Percentiles rank a stretch among this genome's conserved stretches.
These are phyloP conservation scores for Globisporangium camurandrum DNA, from an alignment of 352 stramenopile species.

Conservation along the genomic window DNA sequence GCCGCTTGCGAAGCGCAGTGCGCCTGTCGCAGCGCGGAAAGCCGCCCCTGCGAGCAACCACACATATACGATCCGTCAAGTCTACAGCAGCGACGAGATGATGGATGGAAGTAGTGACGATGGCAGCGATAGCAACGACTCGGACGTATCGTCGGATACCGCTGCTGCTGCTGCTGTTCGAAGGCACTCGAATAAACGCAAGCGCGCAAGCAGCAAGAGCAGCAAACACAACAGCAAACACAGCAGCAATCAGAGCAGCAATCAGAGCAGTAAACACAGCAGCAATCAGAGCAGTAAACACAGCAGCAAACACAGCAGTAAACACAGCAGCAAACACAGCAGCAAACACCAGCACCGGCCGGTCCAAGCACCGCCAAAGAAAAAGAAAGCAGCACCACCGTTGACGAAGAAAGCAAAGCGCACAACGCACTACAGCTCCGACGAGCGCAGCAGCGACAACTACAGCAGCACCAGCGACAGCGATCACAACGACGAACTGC, in stretches of 20 bases:
- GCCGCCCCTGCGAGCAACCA: constrained; percentile 7
- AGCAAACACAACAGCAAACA: neutral
- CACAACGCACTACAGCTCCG: neutral
- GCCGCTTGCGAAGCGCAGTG: neutral
- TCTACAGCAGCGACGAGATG: constrained; percentile 7
- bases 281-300: neutral
- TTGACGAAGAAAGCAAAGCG: neutral
- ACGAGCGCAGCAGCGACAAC: neutral
- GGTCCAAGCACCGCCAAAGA: too few species aligned
- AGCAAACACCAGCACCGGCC: too few species aligned
- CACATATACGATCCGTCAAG: constrained; percentile 11
- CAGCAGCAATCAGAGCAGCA: constrained; percentile 1
- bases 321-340: too few species aligned
- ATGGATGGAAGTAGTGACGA: neutral
- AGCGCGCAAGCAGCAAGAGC: constrained; percentile 1
- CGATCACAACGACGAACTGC: too few species aligned
- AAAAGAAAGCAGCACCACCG: neutral
- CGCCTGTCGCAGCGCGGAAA: constrained; percentile 7
- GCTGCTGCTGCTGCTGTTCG: constrained; percentile 1
- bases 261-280: neutral
- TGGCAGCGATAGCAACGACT: constrained; percentile 7
- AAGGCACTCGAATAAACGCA: constrained; percentile 8
- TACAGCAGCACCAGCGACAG: neutral
- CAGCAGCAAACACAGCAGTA: neutral
- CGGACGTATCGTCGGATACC: constrained; percentile 3